phyloP scores from a whole-genome alignment of 208 protist genomes.

The Ichthyophonus hoferi region DNA sequence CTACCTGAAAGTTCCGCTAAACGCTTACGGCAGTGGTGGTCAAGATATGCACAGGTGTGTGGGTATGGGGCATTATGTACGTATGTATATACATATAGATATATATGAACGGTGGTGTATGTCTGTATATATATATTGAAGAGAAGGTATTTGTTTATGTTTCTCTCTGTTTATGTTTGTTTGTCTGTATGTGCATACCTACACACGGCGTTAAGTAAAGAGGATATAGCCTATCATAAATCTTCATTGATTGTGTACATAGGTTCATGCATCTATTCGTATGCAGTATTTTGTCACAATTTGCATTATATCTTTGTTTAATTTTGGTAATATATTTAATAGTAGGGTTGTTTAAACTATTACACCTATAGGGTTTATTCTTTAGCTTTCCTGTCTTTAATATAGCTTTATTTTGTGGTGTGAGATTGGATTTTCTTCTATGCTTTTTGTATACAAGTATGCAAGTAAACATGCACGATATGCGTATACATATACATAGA shows the following conservation, averaged over 20 bases:
- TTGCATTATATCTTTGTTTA: no score
- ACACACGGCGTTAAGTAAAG: background rate
- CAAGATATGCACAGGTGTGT: background rate
- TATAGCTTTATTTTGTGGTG: no score
- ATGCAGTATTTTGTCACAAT: no score
- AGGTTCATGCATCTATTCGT: background rate
- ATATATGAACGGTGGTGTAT: background rate
- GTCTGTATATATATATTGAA: background rate
- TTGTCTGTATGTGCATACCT: background rate
- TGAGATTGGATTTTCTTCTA: no score
- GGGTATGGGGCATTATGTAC: background rate
- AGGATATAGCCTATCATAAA: background rate
- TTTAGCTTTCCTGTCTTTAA: no score
- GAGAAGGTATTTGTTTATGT: background rate
- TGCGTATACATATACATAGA: no score
- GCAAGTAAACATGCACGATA: no score
- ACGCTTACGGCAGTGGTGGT: background rate
- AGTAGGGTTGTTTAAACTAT: no score
- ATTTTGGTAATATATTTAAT: no score
- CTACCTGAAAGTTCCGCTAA: background rate
- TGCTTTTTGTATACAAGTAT: no score
- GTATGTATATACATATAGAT: background rate
- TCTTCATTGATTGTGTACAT: background rate
- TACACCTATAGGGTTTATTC: no score
- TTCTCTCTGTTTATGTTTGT: background rate